Conservation (phyloP, 1,284 basidiomycete species). For the Trichosporon sp. region DNA sequence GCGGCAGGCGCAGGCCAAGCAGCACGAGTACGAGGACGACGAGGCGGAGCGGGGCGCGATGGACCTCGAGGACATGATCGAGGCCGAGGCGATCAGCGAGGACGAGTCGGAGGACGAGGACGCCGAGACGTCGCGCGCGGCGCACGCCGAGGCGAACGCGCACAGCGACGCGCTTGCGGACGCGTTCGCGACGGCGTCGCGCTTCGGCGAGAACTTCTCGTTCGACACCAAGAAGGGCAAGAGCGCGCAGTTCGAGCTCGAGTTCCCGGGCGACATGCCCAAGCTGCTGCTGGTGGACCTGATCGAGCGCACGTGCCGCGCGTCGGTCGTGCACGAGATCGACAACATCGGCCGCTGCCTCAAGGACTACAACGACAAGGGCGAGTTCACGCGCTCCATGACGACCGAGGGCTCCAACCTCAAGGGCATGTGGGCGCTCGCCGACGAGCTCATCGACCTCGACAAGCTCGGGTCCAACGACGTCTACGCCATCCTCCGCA, state of each 20-base stretch:
- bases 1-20: constrained; percentile 58
- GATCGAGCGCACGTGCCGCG: constrained; percentile 76
- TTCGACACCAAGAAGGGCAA: constrained; percentile 62
- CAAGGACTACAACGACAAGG: constrained; percentile 51
- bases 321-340: constrained; percentile 82
- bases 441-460: constrained; percentile 72
- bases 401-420: constrained; percentile 81
- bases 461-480: constrained; percentile 90
- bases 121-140: constrained; percentile 38
- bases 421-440: constrained; percentile 83
- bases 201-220: constrained; percentile 60
- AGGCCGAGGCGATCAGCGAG: constrained; percentile 49
- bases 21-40: constrained; percentile 67
- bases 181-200: constrained; percentile 53
- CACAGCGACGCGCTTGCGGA: constrained; percentile 49
- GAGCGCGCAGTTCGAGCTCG: constrained; percentile 70
- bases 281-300: constrained; percentile 89
- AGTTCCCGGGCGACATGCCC: constrained; percentile 62
- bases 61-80: constrained; percentile 62
- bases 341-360: constrained; percentile 67
- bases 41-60: constrained; percentile 58
- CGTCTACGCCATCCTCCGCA: constrained; percentile 83
- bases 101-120: constrained; percentile 40
- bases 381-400: constrained; percentile 47
- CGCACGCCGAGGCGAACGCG: constrained; percentile 52